phyloP scores from a whole-genome alignment of 441 rosid species.

The Flueggea neowawraea region DNA sequence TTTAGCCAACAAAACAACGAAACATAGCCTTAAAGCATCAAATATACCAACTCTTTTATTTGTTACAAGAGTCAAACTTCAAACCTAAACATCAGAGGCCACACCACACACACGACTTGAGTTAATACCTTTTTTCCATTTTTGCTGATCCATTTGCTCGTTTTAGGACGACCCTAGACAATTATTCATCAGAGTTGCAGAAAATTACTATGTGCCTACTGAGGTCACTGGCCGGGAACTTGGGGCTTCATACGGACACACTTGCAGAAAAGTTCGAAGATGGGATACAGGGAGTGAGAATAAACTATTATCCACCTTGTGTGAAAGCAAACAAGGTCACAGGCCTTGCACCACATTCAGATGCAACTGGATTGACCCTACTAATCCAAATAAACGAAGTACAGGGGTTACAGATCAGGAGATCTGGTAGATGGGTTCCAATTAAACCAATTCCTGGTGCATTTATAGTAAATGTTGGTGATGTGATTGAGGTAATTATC shows the following conservation, averaged over 20 bases:
- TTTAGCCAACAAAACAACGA: too few species aligned
- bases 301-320: conserved; percentile 44
- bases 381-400: conserved; percentile 37
- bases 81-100: too few species aligned
- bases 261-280: conserved; percentile 21
- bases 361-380: conserved; percentile 34
- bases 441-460: conserved; percentile 34
- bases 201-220: conserved; percentile 17
- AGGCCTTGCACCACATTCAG: conserved; percentile 43
- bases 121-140: too few species aligned
- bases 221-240: conserved; percentile 28
- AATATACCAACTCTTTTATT: too few species aligned
- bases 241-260: conserved; percentile 25
- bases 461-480: conserved; percentile 38
- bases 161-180: conserved; percentile 23
- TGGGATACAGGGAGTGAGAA: conserved; percentile 34
- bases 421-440: conserved; percentile 34
- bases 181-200: conserved; percentile 28
- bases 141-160: background rate
- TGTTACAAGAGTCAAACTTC: too few species aligned
- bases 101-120: too few species aligned
- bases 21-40: too few species aligned
- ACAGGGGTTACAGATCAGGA: conserved; percentile 42
- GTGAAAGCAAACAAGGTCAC: conserved; percentile 23
- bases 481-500: conserved; percentile 36